A percentile compares a stretch with the other conserved stretches of the same genome.
phyloP scores from a whole-genome alignment of 169 alveolate species.

The Plasmodium ovale region DNA sequence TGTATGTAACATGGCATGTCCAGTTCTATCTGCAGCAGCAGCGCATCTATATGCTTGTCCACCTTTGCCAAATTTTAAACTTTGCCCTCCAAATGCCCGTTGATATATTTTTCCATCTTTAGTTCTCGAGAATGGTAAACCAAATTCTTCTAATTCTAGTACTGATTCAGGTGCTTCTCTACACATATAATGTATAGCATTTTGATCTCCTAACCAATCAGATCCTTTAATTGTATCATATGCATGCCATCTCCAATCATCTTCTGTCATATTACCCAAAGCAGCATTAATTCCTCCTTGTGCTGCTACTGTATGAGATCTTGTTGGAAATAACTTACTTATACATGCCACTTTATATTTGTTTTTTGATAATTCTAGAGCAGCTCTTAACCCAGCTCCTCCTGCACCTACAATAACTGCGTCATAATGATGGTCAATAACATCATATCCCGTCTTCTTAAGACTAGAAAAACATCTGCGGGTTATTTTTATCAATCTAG shows the following conservation, averaged over 20 bases:
- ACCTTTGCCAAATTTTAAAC: conserved; percentile 96
- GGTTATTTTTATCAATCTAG: no score
- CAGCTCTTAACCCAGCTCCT: conserved; percentile 99
- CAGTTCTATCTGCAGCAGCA: conserved; percentile 99
- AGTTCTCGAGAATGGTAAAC: conserved; percentile 97
- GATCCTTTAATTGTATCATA: conserved; percentile 98
- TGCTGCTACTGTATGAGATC: conserved; percentile 99
- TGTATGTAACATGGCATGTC: conserved; percentile 98
- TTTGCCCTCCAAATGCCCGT: conserved; percentile 99
- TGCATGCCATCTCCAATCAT: conserved; percentile 99
- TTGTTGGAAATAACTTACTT: conserved; percentile 96
- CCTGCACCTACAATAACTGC: conserved; percentile 99
- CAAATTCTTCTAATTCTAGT: conserved; percentile 96
- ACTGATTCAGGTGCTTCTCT: conserved; percentile 97
- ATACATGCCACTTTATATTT: conserved; percentile 94
- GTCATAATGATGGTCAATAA: conserved; percentile 94
- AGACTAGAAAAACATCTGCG: conserved; percentile 48
- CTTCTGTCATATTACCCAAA: conserved; percentile 96
- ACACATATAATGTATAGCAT: conserved; percentile 98
- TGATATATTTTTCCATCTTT: conserved; percentile 95
- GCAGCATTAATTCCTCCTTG: conserved; percentile 96
- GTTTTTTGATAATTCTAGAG: conserved; percentile 91
- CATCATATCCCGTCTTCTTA: conserved; percentile 85
- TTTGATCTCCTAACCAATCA: conserved; percentile 99
- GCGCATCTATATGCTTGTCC: conserved; percentile 99